A percentile compares a stretch with the other conserved stretches of the same genome.
Conservation (phyloP, 768 basidiomycete species). For the Mycena vitilis region DNA sequence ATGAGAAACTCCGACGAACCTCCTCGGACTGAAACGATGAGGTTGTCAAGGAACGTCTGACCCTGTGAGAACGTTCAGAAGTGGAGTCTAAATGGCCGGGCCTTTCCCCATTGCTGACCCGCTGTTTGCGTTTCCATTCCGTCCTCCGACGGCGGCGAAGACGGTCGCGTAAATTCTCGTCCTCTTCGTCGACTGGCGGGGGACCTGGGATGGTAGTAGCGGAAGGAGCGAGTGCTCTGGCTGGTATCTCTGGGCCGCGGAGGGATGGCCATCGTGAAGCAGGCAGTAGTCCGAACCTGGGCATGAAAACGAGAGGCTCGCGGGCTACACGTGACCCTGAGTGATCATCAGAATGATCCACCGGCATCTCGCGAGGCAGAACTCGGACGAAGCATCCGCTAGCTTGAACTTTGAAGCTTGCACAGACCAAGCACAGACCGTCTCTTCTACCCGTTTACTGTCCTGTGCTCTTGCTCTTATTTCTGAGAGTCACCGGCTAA, state of each 20-base stretch:
- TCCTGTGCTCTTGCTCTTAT: background rate
- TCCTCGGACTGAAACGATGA: constrained; percentile 51
- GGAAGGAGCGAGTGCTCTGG: background rate
- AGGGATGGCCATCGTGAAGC: constrained; percentile 22
- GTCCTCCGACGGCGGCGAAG: constrained; percentile 65
- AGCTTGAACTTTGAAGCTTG: too few species aligned
- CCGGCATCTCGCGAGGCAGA: too few species aligned
- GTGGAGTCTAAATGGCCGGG: constrained; percentile 24
- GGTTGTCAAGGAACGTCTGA: constrained; percentile 84
- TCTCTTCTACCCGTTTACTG: too few species aligned
- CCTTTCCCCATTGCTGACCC: constrained; percentile 53
- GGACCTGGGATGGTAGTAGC: background rate
- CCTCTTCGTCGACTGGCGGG: constrained; percentile 18
- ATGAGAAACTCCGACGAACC: constrained; percentile 28
- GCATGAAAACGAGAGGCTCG: constrained; percentile 10
- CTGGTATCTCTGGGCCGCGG: background rate
- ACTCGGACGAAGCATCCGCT: too few species aligned
- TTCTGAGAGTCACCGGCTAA: background rate
- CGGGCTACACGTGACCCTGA: constrained; percentile 21
- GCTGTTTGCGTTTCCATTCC: constrained; percentile 82
- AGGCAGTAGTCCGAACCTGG: constrained; percentile 27
- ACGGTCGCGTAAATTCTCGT: constrained; percentile 50
- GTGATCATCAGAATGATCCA: background rate
- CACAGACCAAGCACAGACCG: too few species aligned
- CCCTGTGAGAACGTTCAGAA: constrained; percentile 57